Evolutionary conservation across 768 basidiomycete genomes (phyloP).

Genomic region (Multifurca ochricompacta): DNA sequence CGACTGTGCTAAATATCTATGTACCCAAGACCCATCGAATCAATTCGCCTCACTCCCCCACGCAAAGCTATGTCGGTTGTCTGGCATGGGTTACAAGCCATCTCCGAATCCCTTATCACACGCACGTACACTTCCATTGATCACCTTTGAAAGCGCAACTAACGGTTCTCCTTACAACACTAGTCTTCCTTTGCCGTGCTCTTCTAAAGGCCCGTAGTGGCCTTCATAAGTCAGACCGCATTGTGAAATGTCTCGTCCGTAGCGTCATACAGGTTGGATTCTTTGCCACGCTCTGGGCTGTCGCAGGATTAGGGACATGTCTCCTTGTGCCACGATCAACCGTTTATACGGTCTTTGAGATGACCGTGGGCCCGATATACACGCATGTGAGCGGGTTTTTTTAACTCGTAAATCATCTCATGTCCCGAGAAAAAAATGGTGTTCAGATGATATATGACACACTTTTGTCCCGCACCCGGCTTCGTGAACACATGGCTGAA

Average conservation of each 20-base stretch:
- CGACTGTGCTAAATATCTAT: too few species aligned
- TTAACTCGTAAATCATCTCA: background rate
- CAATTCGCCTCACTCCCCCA: too few species aligned
- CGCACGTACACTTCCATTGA: background rate
- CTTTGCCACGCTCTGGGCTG: slow-evolving; percentile 1
- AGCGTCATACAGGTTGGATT: background rate
- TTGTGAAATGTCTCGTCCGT: background rate
- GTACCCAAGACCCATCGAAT: too few species aligned
- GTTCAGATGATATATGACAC: slow-evolving; percentile 1
- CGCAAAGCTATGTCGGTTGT: background rate
- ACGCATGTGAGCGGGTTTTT: background rate
- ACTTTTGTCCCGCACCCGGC: background rate
- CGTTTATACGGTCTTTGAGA: background rate
- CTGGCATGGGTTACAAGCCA: background rate
- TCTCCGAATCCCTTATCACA: background rate
- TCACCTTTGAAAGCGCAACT: background rate
- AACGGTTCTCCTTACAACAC: background rate
- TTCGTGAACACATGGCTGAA: background rate
- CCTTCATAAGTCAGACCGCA: background rate
- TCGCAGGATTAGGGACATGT: background rate
- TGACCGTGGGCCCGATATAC: background rate
- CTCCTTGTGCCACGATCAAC: background rate
- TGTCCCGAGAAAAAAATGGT: background rate
- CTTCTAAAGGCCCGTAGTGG: slow-evolving; percentile 1
- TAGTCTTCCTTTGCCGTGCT: background rate